These are phyloP conservation scores for Kluyveromyces marxianus DNA, from an alignment of 1,139 yeast genomes.

Conservation along the genomic window DNA sequence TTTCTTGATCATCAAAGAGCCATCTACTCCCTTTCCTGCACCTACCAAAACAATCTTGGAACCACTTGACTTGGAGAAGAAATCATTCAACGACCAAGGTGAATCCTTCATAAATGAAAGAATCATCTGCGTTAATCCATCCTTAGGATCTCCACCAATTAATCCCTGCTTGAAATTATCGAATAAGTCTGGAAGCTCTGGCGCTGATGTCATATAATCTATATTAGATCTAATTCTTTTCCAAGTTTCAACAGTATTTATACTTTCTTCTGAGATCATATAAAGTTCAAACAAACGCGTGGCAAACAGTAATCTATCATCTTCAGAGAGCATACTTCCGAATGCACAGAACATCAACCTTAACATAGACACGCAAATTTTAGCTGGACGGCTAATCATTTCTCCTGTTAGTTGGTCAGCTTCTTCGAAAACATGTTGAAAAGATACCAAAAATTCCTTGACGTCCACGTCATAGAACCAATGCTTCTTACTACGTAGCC, in stretches of 20 bases:
- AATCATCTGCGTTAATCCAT: slow-evolving; percentile 1
- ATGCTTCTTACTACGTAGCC: slow-evolving; percentile 35
- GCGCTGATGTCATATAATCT: background rate
- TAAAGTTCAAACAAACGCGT: slow-evolving; percentile 8
- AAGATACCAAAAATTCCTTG: slow-evolving; percentile 38
- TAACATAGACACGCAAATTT: slow-evolving; percentile 36
- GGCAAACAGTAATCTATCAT: slow-evolving; percentile 42
- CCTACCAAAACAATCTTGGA: slow-evolving; percentile 39
- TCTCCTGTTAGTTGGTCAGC: background rate
- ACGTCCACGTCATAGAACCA: slow-evolving; percentile 55
- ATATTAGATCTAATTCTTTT: background rate
- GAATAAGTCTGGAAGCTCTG: background rate
- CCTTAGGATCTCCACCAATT: background rate
- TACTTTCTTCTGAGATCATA: slow-evolving; percentile 2
- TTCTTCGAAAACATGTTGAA: slow-evolving; percentile 34
- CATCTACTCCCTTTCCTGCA: slow-evolving; percentile 60
- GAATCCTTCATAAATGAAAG: background rate
- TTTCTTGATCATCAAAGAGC: slow-evolving; percentile 47
- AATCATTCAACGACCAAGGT: background rate
- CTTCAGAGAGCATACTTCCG: slow-evolving; percentile 43
- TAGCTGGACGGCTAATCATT: slow-evolving; percentile 17
- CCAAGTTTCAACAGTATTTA: background rate
- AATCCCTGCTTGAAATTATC: background rate
- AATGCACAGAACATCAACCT: slow-evolving; percentile 40
- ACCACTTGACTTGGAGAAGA: background rate